Evolutionary conservation across 2,329 filamentous ascomycete genomes (phyloP).

Genomic region (Apiospora koreana): DNA sequence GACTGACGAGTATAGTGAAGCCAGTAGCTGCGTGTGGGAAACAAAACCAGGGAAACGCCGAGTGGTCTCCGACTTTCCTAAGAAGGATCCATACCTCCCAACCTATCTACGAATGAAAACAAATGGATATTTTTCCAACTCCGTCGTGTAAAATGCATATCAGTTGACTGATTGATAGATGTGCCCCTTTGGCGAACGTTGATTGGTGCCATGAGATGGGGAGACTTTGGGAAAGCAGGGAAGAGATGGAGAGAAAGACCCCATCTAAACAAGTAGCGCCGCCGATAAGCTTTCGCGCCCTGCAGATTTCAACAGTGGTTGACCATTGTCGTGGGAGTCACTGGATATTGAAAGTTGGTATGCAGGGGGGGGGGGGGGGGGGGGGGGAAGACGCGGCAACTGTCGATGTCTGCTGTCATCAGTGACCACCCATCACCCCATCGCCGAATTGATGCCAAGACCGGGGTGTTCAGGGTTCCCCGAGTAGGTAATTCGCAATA

Average conservation of each 20-base stretch:
- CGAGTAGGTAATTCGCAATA: background rate
- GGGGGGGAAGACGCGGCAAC: background rate
- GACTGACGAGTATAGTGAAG: background rate
- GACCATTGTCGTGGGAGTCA: background rate
- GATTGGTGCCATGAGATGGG: background rate
- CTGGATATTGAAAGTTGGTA: background rate
- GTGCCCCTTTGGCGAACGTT: background rate
- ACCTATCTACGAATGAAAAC: background rate
- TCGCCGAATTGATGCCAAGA: background rate
- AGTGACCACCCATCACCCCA: too few species aligned
- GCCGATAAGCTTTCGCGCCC: background rate
- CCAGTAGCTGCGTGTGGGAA: background rate
- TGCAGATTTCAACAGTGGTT: background rate
- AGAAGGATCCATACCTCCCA: background rate
- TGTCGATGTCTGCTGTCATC: background rate
- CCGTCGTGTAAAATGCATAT: background rate
- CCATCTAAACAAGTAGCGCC: background rate
- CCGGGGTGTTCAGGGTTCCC: background rate
- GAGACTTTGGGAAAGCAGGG: background rate
- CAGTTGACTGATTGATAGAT: background rate
- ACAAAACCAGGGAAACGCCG: background rate
- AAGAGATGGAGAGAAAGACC: background rate
- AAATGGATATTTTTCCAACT: constrained; percentile 12
- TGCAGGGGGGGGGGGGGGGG: background rate
- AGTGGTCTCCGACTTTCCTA: background rate